A percentile compares a stretch with the other conserved stretches of the same genome.
phyloP scores from a whole-genome alignment of 345 rosid genomes.

The Corchorus capsularis region DNA sequence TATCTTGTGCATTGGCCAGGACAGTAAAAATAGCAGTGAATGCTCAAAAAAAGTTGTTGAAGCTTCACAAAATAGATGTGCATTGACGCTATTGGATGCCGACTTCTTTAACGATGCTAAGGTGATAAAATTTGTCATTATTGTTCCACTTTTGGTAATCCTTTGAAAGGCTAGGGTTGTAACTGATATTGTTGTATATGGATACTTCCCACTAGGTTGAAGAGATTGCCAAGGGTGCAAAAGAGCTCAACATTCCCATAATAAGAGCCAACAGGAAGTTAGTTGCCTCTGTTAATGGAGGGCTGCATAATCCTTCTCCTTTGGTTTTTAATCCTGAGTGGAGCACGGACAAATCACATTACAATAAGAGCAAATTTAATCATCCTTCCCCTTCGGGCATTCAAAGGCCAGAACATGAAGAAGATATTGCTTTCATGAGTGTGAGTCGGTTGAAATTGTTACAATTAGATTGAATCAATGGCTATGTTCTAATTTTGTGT shows the following conservation, averaged over 20 bases:
- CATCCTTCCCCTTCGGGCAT: conserved; percentile 41
- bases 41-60: conserved; percentile 34
- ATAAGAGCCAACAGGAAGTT: conserved; percentile 57
- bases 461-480: background rate
- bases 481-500: conserved; percentile 4
- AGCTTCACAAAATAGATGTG: conserved; percentile 38
- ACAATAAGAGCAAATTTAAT: conserved; percentile 39
- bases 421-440: conserved; percentile 84
- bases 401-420: conserved; percentile 49
- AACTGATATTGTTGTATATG: conserved; percentile 1
- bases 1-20: conserved; percentile 45
- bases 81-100: conserved; percentile 58
- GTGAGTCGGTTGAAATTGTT: conserved; percentile 35
- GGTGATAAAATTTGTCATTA: conserved; percentile 35
- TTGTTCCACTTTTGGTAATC: background rate
- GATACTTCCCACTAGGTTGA: conserved; percentile 33
- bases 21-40: conserved; percentile 32
- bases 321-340: conserved; percentile 69
- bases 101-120: conserved; percentile 66
- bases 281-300: conserved; percentile 71
- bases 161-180: background rate
- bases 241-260: conserved; percentile 62
- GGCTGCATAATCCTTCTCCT: conserved; percentile 67
- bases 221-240: conserved; percentile 63
- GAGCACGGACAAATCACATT: conserved; percentile 34